Conservation (phyloP, 1,284 basidiomycete genomes). For the Abortiporus biennis region DNA sequence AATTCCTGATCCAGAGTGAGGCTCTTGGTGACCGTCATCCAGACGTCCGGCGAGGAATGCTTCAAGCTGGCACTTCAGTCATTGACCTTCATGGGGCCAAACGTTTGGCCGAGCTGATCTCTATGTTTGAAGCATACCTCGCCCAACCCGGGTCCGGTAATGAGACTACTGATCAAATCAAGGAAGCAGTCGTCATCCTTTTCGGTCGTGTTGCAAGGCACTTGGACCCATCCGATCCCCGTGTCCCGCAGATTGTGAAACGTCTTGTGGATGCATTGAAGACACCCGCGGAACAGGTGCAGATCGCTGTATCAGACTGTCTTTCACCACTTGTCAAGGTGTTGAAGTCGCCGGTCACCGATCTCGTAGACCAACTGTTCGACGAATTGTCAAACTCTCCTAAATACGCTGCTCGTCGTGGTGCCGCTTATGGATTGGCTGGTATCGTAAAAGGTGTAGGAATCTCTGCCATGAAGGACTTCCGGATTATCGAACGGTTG, state of each 20-base stretch:
- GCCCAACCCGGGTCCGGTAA: conserved; percentile 54
- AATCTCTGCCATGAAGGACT: conserved; percentile 81
- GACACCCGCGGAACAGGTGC: conserved; percentile 95
- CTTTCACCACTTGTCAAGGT: conserved; percentile 81
- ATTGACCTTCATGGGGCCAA: conserved; percentile 83
- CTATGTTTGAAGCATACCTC: conserved; percentile 82
- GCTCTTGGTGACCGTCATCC: conserved; percentile 85
- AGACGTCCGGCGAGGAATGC: conserved; percentile 84
- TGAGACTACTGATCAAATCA: conserved; percentile 81
- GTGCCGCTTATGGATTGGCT: conserved; percentile 94
- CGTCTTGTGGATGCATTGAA: conserved; percentile 89
- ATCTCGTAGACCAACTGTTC: conserved; percentile 74
- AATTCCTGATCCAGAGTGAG: conserved; percentile 81
- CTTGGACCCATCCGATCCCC: conserved; percentile 69
- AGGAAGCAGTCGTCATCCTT: conserved; percentile 93
- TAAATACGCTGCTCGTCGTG: conserved; percentile 90
- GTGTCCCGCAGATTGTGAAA: conserved; percentile 83
- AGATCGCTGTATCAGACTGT: conserved; percentile 94
- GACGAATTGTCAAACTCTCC: conserved; percentile 70
- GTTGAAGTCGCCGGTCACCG: conserved; percentile 59
- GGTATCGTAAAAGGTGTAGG: conserved; percentile 91
- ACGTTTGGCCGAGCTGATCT: conserved; percentile 73
- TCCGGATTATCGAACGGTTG: conserved; percentile 72
- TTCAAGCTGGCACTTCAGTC: conserved; percentile 77
- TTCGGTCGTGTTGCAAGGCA: conserved; percentile 93